Conservation (phyloP, 164 flowering plant species). For the Saururus chinensis region DNA sequence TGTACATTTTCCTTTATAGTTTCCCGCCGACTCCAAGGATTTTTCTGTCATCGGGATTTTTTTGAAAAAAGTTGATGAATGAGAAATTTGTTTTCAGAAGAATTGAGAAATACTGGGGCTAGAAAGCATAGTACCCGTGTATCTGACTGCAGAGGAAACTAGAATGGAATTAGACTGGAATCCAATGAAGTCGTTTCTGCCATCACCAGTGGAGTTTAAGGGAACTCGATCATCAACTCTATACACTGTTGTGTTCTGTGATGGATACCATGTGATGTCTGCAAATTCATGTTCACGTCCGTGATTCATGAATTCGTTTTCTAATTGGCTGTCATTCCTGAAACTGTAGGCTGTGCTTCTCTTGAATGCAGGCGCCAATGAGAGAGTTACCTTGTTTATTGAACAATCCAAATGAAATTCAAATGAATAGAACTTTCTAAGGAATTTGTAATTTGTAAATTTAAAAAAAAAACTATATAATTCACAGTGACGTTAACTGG, state of each 20-base stretch:
- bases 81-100: not conserved
- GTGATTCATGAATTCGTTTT: conserved; percentile 43
- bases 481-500: too few relatives aligned
- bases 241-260: conserved; percentile 54
- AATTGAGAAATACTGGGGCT: not conserved
- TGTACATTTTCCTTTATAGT: conserved; percentile 50
- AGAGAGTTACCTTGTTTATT: conserved; percentile 43
- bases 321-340: conserved; percentile 45
- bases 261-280: conserved; percentile 89
- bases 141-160: conserved; percentile 36
- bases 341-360: conserved; percentile 58
- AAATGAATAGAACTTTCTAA: not conserved
- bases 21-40: conserved; percentile 33
- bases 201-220: conserved; percentile 46
- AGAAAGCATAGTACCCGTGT: conserved; percentile 32
- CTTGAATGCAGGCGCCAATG: conserved; percentile 60
- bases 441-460: not conserved
- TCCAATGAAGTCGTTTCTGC: conserved; percentile 63
- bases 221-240: conserved; percentile 69
- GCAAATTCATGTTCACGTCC: conserved; percentile 61
- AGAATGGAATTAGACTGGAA: conserved; percentile 49
- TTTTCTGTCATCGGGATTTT: conserved; percentile 40
- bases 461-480: too few relatives aligned
- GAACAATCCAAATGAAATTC: not conserved
- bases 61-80: not conserved